Base-by-base conservation (phyloP, 495 filamentous ascomycete species). In the Penicillium canescens region DNA sequence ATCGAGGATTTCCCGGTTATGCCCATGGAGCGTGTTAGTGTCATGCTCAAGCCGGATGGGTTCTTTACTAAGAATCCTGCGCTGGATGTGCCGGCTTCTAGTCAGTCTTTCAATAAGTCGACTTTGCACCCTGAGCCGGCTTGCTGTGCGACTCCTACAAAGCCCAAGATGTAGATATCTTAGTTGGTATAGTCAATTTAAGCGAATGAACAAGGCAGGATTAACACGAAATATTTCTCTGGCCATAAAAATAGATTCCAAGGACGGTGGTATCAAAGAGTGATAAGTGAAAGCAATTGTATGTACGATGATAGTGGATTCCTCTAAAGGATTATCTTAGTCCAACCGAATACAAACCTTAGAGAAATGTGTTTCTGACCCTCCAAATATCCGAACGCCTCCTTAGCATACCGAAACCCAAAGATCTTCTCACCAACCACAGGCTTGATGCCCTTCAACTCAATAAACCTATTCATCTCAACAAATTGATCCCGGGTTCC, bases 51-150 rank as follows among this genome's bases (percentile, higher is more conserved):
- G 68, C 87, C 87, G 7, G 81, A 80, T 46, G 86, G 87, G 9
- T 91, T 92, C 76, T 92, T 92, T 70, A 82, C 82, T 7, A 78
- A 77, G 73, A 92, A 91, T 59, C 88, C 88, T 0, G 85, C 86
- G 7, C 52, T 90, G 38, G 88, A 91, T 71, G 88, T 91, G 11
- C 81, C 74, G 1, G 62, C 63, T 6, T 72, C 68, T 1, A 52
- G 28, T 8, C 73, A 76, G 61, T 43, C 61, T 5, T 73, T 74
- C 28, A 76, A 76, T 56, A 48, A 69, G 57, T 74, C 70, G 10
- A 70, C 66, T 11, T 39, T 63, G 62, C 71, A 74, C 42, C 68
- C 71, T 10, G 72, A 74, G 57, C 54, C 69, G 13, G 42, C 61
- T 23, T 72, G 70, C 46, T 75, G 72, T 49, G 59, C 59, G 23